phyloP scores from a whole-genome alignment of 1,284 basidiomycete species.

The Trichosporon sp. region DNA sequence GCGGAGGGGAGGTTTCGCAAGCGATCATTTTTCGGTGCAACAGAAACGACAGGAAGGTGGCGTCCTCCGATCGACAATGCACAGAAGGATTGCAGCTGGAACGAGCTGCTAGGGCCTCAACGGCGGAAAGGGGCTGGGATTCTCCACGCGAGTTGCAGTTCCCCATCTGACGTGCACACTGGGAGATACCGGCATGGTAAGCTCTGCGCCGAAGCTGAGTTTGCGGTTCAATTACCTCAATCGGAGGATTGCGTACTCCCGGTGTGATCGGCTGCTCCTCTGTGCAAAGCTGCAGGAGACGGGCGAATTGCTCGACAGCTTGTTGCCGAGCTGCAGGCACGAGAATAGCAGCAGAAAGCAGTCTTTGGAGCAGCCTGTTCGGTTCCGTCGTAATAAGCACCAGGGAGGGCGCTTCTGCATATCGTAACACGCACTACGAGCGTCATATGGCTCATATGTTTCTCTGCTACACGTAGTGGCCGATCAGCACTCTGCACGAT shows the following conservation, averaged over 20 bases:
- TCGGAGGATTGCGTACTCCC: not conserved
- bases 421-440: not conserved
- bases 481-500: not conserved
- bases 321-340: not conserved
- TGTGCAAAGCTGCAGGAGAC: too few relatives aligned
- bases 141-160: not conserved
- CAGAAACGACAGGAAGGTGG: not conserved
- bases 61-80: not conserved
- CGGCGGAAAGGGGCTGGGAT: not conserved
- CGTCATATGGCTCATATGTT: not conserved
- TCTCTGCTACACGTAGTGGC: not conserved
- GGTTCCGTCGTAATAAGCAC: not conserved
- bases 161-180: not conserved
- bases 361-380: not conserved
- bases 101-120: not conserved
- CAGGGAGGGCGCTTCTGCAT: not conserved
- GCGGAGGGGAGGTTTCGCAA: not conserved
- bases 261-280: too few relatives aligned
- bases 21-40: slow-evolving; percentile 5
- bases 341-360: not conserved
- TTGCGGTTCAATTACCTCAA: not conserved
- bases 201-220: not conserved
- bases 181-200: not conserved
- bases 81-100: not conserved
- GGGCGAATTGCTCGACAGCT: too few relatives aligned